Conservation (phyloP, 805 yeast genomes). For the Candida peoriensis region DNA sequence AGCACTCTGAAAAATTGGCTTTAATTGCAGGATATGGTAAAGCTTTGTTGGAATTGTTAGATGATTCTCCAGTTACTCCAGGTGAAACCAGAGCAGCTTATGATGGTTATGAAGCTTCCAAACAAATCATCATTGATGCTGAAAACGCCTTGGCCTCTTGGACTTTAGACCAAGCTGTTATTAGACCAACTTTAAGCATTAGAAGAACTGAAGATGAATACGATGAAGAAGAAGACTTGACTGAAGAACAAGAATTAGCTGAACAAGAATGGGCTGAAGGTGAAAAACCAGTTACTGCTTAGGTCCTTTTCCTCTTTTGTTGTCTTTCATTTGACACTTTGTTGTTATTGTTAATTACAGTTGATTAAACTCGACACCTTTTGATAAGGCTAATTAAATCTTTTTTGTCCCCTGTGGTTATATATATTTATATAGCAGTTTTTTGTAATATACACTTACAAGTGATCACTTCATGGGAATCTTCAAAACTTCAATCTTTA, state of each 20-base stretch:
- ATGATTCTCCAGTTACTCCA: slow-evolving; percentile 82
- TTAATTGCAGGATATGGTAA: slow-evolving; percentile 88
- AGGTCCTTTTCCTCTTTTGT: slow-evolving; percentile 1
- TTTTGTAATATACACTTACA: slow-evolving; percentile 1
- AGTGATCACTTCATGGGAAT: slow-evolving; percentile 7
- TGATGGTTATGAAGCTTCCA: slow-evolving; percentile 85
- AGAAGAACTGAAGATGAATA: slow-evolving; percentile 51
- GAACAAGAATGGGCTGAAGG: slow-evolving; percentile 51
- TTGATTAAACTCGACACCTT: not conserved
- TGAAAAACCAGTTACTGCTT: slow-evolving; percentile 21
- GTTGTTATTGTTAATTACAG: not conserved
- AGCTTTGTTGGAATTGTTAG: slow-evolving; percentile 76
- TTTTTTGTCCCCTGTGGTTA: not conserved
- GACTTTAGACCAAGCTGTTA: slow-evolving; percentile 81
- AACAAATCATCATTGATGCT: slow-evolving; percentile 81
- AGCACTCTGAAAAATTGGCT: slow-evolving; percentile 80
- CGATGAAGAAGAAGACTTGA: slow-evolving; percentile 44
- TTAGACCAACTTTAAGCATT: slow-evolving; percentile 74
- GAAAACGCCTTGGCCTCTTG: slow-evolving; percentile 79
- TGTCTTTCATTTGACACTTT: not conserved
- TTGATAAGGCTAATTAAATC: not conserved
- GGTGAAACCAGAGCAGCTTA: slow-evolving; percentile 90
- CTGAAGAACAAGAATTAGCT: slow-evolving; percentile 44
- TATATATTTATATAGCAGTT: not conserved
- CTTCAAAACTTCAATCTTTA: slow-evolving; percentile 19